A percentile compares a stretch with the other conserved stretches of the same genome.
phyloP scores from a whole-genome alignment of 805 yeast species.

The Cyberlindnera saturnus region DNA sequence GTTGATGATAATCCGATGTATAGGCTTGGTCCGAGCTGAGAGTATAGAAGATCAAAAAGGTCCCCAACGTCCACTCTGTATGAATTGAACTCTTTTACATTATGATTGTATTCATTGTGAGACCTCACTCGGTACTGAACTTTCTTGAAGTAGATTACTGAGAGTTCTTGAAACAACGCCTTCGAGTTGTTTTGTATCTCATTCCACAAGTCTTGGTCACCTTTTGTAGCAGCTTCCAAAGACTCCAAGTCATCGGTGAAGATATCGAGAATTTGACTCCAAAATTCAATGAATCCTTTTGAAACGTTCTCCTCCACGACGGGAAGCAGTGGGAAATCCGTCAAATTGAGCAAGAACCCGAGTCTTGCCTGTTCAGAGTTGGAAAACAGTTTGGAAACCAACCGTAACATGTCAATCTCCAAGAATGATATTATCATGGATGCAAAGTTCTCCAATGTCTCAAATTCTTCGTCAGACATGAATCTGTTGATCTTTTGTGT shows the following conservation, averaged over 20 bases:
- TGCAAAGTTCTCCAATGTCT: conserved; percentile 36
- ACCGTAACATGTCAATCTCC: conserved; percentile 38
- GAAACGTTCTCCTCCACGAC: conserved; percentile 54
- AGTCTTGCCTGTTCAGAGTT: conserved; percentile 33
- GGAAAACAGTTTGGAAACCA: conserved; percentile 35
- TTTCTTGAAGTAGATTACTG: conserved; percentile 65
- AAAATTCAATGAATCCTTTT: conserved; percentile 52
- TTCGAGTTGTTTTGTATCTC: conserved; percentile 29
- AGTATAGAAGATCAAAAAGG: conserved; percentile 63
- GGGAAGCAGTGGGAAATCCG: conserved; percentile 53
- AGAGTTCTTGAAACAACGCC: conserved; percentile 42
- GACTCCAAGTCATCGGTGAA: conserved; percentile 44
- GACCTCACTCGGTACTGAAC: conserved; percentile 39
- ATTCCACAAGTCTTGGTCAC: conserved; percentile 25
- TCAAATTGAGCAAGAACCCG: conserved; percentile 43
- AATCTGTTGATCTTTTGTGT: conserved; percentile 29
- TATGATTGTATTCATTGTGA: conserved; percentile 28
- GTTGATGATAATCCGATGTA: conserved; percentile 37
- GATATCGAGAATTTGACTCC: conserved; percentile 61
- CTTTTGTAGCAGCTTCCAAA: conserved; percentile 26
- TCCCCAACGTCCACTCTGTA: conserved; percentile 76
- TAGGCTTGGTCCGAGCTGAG: conserved; percentile 51
- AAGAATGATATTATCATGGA: conserved; percentile 40
- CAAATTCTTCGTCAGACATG: conserved; percentile 29
- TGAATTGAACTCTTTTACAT: conserved; percentile 47